A percentile compares a stretch with the other conserved stretches of the same genome.
These are phyloP conservation scores for Geranomyces michiganensis DNA, from an alignment of 192 early-diverging fungal species.

Conservation along the genomic window DNA sequence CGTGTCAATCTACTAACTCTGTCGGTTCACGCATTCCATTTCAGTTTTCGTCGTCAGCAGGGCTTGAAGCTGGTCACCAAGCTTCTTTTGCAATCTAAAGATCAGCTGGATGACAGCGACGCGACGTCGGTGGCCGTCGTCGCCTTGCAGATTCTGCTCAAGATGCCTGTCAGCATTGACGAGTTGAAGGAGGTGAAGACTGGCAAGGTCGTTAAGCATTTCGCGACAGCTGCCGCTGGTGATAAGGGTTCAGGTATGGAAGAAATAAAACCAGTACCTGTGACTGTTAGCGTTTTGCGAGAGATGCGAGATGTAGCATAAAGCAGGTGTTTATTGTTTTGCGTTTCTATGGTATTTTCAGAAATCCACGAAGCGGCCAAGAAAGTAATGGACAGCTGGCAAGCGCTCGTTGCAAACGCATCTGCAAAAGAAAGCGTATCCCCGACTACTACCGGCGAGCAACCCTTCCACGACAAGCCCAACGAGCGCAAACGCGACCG, in stretches of 20 bases:
- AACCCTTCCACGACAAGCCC: not conserved
- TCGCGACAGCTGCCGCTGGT: not conserved
- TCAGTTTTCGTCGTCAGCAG: conserved; percentile 16
- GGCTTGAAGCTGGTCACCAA: conserved; percentile 22
- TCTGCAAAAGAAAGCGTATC: conserved; percentile 7
- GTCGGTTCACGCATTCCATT: no score
- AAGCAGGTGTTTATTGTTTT: no score
- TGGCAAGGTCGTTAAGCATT: conserved; percentile 31
- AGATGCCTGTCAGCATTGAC: conserved; percentile 20
- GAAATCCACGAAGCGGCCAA: conserved; percentile 14
- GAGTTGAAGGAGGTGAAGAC: conserved; percentile 29
- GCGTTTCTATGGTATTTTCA: no score
- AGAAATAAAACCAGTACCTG: no score
- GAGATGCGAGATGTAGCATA: no score
- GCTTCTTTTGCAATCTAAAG: conserved; percentile 28
- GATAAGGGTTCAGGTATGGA: not conserved
- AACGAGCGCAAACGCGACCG: conserved; percentile 19
- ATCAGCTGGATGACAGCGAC: not conserved
- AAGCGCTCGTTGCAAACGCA: conserved; percentile 12
- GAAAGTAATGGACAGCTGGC: conserved; percentile 26
- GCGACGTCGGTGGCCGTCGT: conserved; percentile 5
- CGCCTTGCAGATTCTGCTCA: conserved; percentile 10
- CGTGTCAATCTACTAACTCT: no score
- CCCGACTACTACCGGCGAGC: not conserved
- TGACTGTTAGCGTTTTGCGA: no score